Base-by-base conservation (phyloP, 768 basidiomycete genomes). In the Cystofilobasidium macerans region DNA sequence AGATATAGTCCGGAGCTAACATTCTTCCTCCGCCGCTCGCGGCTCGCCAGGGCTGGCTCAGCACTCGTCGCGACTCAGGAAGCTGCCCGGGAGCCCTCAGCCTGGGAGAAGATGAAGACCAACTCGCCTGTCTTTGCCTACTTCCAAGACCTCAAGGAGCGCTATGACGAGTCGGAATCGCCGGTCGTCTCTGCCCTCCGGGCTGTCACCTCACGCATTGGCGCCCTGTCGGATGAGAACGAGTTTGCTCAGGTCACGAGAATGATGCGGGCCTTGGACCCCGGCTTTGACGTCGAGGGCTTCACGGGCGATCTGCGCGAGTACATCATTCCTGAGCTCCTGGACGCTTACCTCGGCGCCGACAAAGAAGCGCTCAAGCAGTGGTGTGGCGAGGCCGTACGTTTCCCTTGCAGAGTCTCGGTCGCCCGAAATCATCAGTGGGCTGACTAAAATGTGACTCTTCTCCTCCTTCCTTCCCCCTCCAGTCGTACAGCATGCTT, bases 301-400 rank as follows among this genome's bases (percentile, higher is more conserved):
- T 98, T 95, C 73, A 86, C 90, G 72, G 81, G 86, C 67, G 95
- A 98, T 73, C 75, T 98, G 65, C 79, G 93, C 67, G 95, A 98
- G 77, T 99, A 97, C 72, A 99, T 99, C 69, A 84, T 99, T 3
- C 95, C 95, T 0, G 95, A 99, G 75, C 85, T 99, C 16, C 90
- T 99, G 9, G 95, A 99, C 73, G 94, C 92, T 32, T 97, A 95
- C 73, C 75, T 98, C 68, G 86, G 84, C 63, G 93, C 89, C 32
- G 95, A 98, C 73, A 82, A 85, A 74, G 88, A 91, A 73, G 80
- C 86, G 2, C 78, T 99, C 71, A 83, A 82, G 73, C 83, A 82
- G 68, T 99, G 95, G 95, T 94, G 92, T 74, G 85, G 89, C 26
- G 95, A 99, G 77, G 95, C 90, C 61, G 93, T 94, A 73, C 75